These are phyloP conservation scores for Aegilops bicornis DNA, from an alignment of 176 grass and related monocot species.

Conservation along the genomic window DNA sequence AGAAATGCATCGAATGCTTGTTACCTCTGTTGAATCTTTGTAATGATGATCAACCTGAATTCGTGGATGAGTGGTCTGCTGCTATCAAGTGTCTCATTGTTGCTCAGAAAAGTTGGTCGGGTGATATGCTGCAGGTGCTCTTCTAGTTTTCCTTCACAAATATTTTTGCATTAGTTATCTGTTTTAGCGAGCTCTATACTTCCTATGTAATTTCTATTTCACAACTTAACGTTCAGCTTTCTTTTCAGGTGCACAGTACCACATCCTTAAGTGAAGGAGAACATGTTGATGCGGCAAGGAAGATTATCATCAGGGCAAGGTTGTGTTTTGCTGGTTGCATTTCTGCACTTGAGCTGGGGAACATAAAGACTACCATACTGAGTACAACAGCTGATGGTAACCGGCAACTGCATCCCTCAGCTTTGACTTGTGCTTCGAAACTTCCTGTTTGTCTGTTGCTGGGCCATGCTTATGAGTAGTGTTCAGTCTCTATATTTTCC, in stretches of 20 bases:
- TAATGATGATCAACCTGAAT: constrained; percentile 43
- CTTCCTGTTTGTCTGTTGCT: not conserved
- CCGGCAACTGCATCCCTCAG: constrained; percentile 39
- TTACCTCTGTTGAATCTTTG: constrained; percentile 54
- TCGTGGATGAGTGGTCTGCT: constrained; percentile 63
- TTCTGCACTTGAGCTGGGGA: constrained; percentile 59
- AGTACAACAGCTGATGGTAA: constrained; percentile 76
- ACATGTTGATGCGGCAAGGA: constrained; percentile 49
- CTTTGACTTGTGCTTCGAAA: constrained; percentile 2
- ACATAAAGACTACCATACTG: constrained; percentile 58
- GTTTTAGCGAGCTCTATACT: not conserved
- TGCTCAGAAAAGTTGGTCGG: constrained; percentile 56
- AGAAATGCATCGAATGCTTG: constrained; percentile 67
- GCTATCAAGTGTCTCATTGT: constrained; percentile 60
- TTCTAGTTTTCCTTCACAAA: not conserved
- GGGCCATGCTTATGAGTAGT: constrained; percentile 3
- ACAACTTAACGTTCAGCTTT: constrained; percentile 23
- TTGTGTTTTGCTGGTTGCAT: constrained; percentile 46
- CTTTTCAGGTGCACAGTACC: constrained; percentile 49
- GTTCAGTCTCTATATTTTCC: not conserved
- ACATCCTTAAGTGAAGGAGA: constrained; percentile 33
- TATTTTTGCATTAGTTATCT: constrained; percentile 17
- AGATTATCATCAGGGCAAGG: constrained; percentile 66
- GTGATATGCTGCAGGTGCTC: constrained; percentile 65
- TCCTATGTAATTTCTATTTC: constrained; percentile 5